Evolutionary conservation across 2,329 filamentous ascomycete genomes (phyloP).

Genomic region (Venturia pyrina): DNA sequence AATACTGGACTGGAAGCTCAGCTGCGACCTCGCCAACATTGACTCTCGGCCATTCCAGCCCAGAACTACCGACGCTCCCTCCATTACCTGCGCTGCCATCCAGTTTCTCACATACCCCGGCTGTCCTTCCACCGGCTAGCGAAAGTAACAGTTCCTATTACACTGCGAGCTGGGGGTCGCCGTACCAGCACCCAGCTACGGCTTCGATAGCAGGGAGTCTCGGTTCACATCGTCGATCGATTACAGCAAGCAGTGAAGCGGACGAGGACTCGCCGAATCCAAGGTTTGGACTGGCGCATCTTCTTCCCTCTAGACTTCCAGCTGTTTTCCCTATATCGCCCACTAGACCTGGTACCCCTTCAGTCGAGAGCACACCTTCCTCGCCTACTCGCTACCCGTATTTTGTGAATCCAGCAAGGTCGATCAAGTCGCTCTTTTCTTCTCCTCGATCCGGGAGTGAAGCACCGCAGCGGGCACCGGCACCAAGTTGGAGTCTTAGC

Average conservation of each 20-base stretch:
- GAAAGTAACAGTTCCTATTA: conserved; percentile 45
- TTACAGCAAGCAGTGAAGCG: conserved; percentile 28
- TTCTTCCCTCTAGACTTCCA: conserved; percentile 21
- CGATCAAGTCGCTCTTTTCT: conserved; percentile 7
- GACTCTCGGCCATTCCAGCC: conserved; percentile 31
- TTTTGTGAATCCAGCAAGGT: conserved; percentile 5
- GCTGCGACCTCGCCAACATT: conserved; percentile 27
- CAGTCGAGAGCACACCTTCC: conserved; percentile 4
- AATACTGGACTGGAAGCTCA: background rate
- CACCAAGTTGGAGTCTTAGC: background rate
- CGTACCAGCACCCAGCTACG: conserved; percentile 61
- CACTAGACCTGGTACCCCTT: conserved; percentile 14
- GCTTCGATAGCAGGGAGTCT: conserved; percentile 18
- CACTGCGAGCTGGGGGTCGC: conserved; percentile 86
- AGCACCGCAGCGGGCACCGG: background rate
- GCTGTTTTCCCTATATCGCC: conserved; percentile 12
- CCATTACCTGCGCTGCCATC: conserved; percentile 26
- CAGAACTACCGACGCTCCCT: conserved; percentile 24
- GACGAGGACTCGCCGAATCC: conserved; percentile 26
- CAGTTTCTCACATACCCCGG: conserved; percentile 24
- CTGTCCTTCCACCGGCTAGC: conserved; percentile 24
- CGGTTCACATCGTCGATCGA: conserved; percentile 12
- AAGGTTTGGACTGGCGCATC: conserved; percentile 29
- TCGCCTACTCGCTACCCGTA: conserved; percentile 7
- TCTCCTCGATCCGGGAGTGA: background rate